These are phyloP conservation scores for Boletus holoroseus DNA, from an alignment of 1,284 basidiomycete genomes.

Conservation along the genomic window DNA sequence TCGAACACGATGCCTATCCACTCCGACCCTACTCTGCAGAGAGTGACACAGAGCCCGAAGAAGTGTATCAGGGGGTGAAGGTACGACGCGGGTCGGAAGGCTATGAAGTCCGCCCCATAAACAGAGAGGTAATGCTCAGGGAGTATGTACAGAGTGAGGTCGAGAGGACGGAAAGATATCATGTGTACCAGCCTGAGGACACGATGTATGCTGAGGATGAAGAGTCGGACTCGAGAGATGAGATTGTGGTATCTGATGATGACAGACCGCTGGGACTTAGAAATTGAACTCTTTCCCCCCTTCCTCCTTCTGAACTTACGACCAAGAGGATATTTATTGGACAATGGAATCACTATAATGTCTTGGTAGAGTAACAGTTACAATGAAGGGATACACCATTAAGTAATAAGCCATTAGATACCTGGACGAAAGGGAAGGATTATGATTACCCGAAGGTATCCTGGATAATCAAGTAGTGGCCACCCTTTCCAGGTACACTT, in stretches of 20 bases:
- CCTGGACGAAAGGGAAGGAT: conserved; percentile 9
- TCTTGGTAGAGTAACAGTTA: conserved; percentile 28
- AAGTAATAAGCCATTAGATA: conserved; percentile 33
- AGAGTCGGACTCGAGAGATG: conserved; percentile 9
- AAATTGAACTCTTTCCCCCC: conserved; percentile 6
- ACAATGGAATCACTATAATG: conserved; percentile 14
- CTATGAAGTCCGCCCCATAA: conserved; percentile 58
- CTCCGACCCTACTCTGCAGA: conserved; percentile 32
- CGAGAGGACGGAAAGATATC: conserved; percentile 52
- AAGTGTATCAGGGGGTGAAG: conserved; percentile 27
- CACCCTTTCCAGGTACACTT: conserved; percentile 51
- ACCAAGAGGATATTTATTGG: conserved; percentile 8
- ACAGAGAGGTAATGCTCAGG: conserved; percentile 56
- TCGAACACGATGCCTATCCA: conserved; percentile 33
- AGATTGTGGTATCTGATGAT: conserved; percentile 12
- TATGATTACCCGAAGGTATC: conserved; percentile 1
- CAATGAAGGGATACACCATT: conserved; percentile 30
- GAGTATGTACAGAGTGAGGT: conserved; percentile 51
- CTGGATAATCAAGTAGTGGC: conserved; percentile 21
- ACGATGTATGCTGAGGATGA: conserved; percentile 30
- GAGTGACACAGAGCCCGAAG: conserved; percentile 37
- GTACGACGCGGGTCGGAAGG: conserved; percentile 75
- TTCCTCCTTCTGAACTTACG: not conserved
- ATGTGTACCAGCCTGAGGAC: conserved; percentile 55
- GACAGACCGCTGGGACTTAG: conserved; percentile 19